Percentiles rank a stretch among this genome's conserved stretches.
These are phyloP conservation scores for Parathielavia appendiculata DNA, from an alignment of 495 filamentous ascomycete species.

Conservation along the genomic window DNA sequence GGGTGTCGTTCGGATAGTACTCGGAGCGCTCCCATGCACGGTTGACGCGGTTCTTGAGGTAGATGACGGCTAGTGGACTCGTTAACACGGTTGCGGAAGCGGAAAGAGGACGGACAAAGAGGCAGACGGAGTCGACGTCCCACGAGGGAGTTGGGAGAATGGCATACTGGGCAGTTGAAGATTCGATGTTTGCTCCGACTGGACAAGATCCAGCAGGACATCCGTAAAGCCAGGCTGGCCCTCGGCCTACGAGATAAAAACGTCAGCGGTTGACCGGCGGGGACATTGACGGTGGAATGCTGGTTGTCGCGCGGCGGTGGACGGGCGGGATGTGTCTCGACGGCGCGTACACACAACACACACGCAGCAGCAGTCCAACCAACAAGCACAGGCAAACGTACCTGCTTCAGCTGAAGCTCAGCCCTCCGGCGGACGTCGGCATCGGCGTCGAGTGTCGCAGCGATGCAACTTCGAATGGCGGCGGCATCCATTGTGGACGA, in stretches of 20 bases:
- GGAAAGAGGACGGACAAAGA: slow-evolving; percentile 12
- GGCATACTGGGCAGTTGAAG: slow-evolving; percentile 81
- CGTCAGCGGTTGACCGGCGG: slow-evolving; percentile 17
- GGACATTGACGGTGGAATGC: slow-evolving; percentile 9
- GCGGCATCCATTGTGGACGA: slow-evolving; percentile 72
- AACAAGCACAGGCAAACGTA: slow-evolving; percentile 42
- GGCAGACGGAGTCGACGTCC: neutral
- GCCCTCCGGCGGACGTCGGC: slow-evolving; percentile 78
- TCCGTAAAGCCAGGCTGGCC: slow-evolving; percentile 84
- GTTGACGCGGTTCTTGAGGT: slow-evolving; percentile 93
- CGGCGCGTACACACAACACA: neutral
- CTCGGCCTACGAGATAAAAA: slow-evolving; percentile 63
- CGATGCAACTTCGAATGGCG: slow-evolving; percentile 79
- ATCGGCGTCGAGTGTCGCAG: slow-evolving; percentile 80
- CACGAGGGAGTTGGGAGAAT: neutral
- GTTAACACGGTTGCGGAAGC: slow-evolving; percentile 15
- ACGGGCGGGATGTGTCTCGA: slow-evolving; percentile 4
- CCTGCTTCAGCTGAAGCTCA: slow-evolving; percentile 90
- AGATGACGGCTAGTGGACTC: slow-evolving; percentile 70
- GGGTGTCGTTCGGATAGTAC: slow-evolving; percentile 56
- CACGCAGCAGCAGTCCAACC: neutral
- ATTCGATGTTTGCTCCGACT: slow-evolving; percentile 75
- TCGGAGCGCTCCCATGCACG: slow-evolving; percentile 81
- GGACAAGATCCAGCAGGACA: slow-evolving; percentile 82
- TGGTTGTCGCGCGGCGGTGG: slow-evolving; percentile 9